A percentile compares a stretch with the other conserved stretches of the same genome.
phyloP scores from a whole-genome alignment of 305 asterid genomes.

The Fraxinus xanthoxyloides region DNA sequence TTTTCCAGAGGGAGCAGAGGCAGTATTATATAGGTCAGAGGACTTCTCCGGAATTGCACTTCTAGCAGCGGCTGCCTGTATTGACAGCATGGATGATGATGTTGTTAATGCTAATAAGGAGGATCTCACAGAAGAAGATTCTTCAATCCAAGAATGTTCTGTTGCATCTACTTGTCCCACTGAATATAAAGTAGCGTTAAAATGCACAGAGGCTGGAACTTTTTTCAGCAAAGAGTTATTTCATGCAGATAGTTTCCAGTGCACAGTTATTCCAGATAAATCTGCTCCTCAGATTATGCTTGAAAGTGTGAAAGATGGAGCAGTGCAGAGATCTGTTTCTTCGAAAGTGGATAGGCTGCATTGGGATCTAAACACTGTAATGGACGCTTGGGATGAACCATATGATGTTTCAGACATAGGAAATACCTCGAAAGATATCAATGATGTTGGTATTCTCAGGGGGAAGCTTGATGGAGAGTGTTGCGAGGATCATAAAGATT shows the following conservation, averaged over 20 bases:
- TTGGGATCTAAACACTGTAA: slow-evolving; percentile 74
- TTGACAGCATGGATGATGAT: slow-evolving; percentile 43
- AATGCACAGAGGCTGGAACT: slow-evolving; percentile 20
- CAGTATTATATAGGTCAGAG: slow-evolving; percentile 31
- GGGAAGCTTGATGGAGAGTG: slow-evolving; percentile 19
- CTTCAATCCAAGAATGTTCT: slow-evolving; percentile 29
- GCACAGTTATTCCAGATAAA: slow-evolving; percentile 19
- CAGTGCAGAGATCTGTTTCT: slow-evolving; percentile 24
- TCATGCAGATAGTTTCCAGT: slow-evolving; percentile 26
- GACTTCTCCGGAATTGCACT: slow-evolving; percentile 86
- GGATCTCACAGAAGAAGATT: slow-evolving; percentile 30
- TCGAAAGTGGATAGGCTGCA: slow-evolving; percentile 56
- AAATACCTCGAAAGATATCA: slow-evolving; percentile 22
- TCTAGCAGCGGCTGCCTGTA: slow-evolving; percentile 80
- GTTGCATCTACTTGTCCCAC: slow-evolving; percentile 27
- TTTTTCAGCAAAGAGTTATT: slow-evolving; percentile 18
- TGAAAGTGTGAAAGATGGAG: slow-evolving; percentile 30
- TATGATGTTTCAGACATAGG: slow-evolving; percentile 31
- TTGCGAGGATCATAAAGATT: slow-evolving; percentile 10
- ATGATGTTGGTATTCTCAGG: slow-evolving; percentile 10
- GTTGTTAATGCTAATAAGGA: slow-evolving; percentile 28
- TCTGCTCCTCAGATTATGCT: slow-evolving; percentile 25
- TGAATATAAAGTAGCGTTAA: slow-evolving; percentile 19
- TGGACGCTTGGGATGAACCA: slow-evolving; percentile 85
- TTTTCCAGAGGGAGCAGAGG: slow-evolving; percentile 25